phyloP scores from a whole-genome alignment of 257 asterid species.

The Lithospermum erythrorhizon region DNA sequence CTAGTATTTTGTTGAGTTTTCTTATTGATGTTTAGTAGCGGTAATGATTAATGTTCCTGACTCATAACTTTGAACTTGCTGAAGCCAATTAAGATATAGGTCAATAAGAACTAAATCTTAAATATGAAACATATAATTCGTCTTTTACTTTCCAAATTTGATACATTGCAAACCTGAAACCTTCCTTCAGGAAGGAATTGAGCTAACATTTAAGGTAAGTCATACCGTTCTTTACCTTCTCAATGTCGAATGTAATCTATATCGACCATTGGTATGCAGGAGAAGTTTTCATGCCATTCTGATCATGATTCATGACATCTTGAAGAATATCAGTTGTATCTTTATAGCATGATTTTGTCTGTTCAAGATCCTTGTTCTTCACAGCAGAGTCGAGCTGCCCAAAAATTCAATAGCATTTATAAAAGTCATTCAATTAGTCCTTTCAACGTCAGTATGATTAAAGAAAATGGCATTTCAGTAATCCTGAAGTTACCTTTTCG shows the following conservation, averaged over 20 bases:
- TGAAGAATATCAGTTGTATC: constrained; percentile 45
- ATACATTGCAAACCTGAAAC: background rate
- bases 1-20: too few relatives aligned
- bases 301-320: constrained; percentile 69
- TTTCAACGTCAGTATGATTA: background rate
- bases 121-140: too few relatives aligned
- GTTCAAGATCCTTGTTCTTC: constrained; percentile 32
- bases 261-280: background rate
- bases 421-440: background rate
- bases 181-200: background rate
- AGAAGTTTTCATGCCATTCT: constrained; percentile 40
- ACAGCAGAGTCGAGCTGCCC: constrained; percentile 57
- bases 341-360: constrained; percentile 34
- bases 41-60: too few relatives aligned
- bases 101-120: too few relatives aligned
- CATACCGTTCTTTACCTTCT: too few relatives aligned
- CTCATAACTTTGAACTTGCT: too few relatives aligned
- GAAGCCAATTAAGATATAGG: too few relatives aligned
- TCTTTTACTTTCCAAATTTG: too few relatives aligned
- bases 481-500: constrained; percentile 37
- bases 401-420: background rate
- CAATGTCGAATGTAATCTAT: background rate
- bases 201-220: too few relatives aligned
- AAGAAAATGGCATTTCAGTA: background rate
- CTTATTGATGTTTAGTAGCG: too few relatives aligned